Base-by-base conservation (phyloP, 1,139 yeast genomes). In the Saccharomyces uvarum region DNA sequence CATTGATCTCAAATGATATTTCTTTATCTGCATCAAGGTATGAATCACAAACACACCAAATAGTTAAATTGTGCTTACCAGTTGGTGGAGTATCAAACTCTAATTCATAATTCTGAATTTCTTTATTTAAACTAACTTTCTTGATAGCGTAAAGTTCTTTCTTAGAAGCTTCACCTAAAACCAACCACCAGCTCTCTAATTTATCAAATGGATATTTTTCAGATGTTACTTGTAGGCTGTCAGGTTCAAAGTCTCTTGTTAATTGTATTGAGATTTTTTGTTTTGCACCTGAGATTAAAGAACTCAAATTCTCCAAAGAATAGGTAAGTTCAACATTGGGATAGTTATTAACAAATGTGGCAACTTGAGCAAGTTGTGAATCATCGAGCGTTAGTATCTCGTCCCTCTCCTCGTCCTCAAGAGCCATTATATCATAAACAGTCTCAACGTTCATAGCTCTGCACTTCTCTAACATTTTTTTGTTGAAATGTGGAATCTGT, bases 1-100 rank as follows among this genome's bases (percentile, higher is more conserved):
- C 84, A 11, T 75, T 75, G 8, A 83, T 68, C 26, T 75, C 78
- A 53, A 88, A 74, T 1, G 71, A 59, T 27, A 82, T 77, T 71
- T 91, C 97, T 67, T 88, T 88, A 67, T 93, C 99, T 2, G 90
- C 95, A 67, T 90, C 98, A 32, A 88, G 64, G 65, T 91, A 93
- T 0, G 96, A 85, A 66, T 91, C 98, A 71, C 97, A 87, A 70
- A 91, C 80, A 65, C 93, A 84, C 96, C 96, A 91, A 2, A 89
- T 73, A 0, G 84, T 80, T 46, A 90, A 70, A 9, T 77, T 69
- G 55, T 83, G 86, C 7, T 72, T 69, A 0, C 97, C 97, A 3
- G 78, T 69, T 2, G 72, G 75, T 0, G 90, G 84, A 19, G 88
- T 68, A 0, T 82, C 74, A 59, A 88, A 80, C 28, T 79, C 80